These are phyloP conservation scores for Tolypocladium nubicola DNA, from an alignment of 2,329 filamentous ascomycete species.

Conservation along the genomic window DNA sequence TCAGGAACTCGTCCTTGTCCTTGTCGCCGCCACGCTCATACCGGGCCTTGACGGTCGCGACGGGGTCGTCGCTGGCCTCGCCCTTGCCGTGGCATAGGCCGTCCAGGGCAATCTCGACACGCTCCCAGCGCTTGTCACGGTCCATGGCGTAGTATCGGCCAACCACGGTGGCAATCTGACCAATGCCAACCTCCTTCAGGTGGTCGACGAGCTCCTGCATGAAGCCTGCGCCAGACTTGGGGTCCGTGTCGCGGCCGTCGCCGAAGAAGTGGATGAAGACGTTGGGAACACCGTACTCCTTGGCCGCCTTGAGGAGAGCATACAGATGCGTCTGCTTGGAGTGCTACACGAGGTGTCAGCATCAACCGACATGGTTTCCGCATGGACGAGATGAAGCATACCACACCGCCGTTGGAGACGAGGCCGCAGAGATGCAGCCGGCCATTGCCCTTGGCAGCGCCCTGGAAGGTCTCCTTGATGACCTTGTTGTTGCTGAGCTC, in stretches of 20 bases:
- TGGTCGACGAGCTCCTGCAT: slow-evolving; percentile 77
- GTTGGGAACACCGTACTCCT: slow-evolving; percentile 75
- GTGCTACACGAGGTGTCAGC: slow-evolving; percentile 42
- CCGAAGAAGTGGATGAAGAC: slow-evolving; percentile 99
- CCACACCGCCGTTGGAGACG: slow-evolving; percentile 88
- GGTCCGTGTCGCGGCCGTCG: slow-evolving; percentile 94
- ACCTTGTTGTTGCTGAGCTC: slow-evolving; percentile 67
- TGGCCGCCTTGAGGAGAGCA: slow-evolving; percentile 78
- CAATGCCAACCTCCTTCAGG: slow-evolving; percentile 72
- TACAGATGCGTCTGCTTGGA: slow-evolving; percentile 91
- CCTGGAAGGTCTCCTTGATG: slow-evolving; percentile 65
- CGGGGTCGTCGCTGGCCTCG: slow-evolving; percentile 72
- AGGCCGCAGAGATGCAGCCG: slow-evolving; percentile 87
- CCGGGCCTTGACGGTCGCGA: slow-evolving; percentile 76
- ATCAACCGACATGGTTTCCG: not conserved
- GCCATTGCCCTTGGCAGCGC: slow-evolving; percentile 79
- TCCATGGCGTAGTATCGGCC: slow-evolving; percentile 99
- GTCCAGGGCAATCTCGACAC: slow-evolving; percentile 81
- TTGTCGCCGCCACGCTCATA: slow-evolving; percentile 59
- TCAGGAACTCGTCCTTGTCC: slow-evolving; percentile 96
- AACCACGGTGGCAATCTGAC: slow-evolving; percentile 84
- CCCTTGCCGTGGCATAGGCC: slow-evolving; percentile 80
- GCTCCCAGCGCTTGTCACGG: slow-evolving; percentile 98
- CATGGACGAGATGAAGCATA: slow-evolving; percentile 27
- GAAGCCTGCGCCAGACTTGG: slow-evolving; percentile 82